Evolutionary conservation across 1,284 basidiomycete genomes (phyloP), one percentile per base, ranked within the genome.

Genomic region (Pseudozyma thailandica): DNA sequence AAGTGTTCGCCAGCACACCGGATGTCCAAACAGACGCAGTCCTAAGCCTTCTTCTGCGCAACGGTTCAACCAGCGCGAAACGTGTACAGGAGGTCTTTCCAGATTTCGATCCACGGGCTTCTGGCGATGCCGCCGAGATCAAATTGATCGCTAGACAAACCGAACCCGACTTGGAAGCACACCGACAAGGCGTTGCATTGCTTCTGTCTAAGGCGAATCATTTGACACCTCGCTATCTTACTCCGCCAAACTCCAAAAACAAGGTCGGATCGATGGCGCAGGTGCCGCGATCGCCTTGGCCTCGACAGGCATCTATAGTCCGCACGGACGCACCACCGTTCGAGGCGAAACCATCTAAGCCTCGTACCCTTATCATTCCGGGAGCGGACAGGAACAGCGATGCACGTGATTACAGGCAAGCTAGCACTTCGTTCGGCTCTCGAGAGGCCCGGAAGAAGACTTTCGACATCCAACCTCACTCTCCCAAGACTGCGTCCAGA

Each of bases 391-490:
- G 63, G 21, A 6, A 27, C 13, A 38, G 12, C 20, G 53, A 57
- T 15, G 16, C 20, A n/a, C 43, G 33, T 15, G 21, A 46, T 20
- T 23, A 16, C 8, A 13, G 28, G 16, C 41, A 38, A 13, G 8
- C 23, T 10, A 37, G 26, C 44, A 12, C 30, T 23, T 37, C 21
- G 6, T 16, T 41, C 10, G 30, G 6, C 43, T 27, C 62, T 13
- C 38, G 25, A n/a, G 16, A 4, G 26, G 28, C 26, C n/a, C 38
- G 21, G 20, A 59, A 47, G 31, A 65, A 65, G 44, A 48, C 56
- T 1, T 65, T 65, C 23, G 44, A 65, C 41, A 59, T 65, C 18
- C 56, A 65, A 27, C 56, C 63, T 2, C 41, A 38, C 21, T 65
- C 62, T 28, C 62, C 62, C 16, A 38, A 26, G 26, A 45, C 48